phyloP scores from a whole-genome alignment of 306 rosid species.

The Betula pendula region DNA sequence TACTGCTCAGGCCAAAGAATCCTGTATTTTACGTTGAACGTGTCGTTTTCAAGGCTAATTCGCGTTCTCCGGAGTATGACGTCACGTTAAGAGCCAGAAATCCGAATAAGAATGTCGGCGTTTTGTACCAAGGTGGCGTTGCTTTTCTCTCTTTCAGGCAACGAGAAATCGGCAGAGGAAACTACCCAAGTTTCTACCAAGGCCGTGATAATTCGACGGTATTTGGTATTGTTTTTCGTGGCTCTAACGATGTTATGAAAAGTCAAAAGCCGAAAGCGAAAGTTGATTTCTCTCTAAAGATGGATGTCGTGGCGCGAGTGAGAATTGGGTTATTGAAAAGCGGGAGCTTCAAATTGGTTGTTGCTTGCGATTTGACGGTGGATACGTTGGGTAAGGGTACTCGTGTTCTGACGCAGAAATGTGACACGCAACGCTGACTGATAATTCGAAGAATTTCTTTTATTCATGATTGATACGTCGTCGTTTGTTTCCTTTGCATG shows the following conservation, averaged over 20 bases:
- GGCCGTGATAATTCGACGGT: neutral
- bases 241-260: slow-evolving; percentile 2
- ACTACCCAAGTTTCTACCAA: slow-evolving; percentile 38
- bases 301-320: slow-evolving; percentile 30
- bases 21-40: slow-evolving; percentile 38
- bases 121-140: slow-evolving; percentile 41
- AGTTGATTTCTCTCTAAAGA: slow-evolving; percentile 29
- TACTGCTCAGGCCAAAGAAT: slow-evolving; percentile 20
- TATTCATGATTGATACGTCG: too few relatives aligned
- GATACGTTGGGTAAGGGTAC: slow-evolving; percentile 44
- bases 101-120: slow-evolving; percentile 26
- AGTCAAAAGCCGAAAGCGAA: neutral
- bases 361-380: slow-evolving; percentile 38
- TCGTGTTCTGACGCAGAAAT: slow-evolving; percentile 45
- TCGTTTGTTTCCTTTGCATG: neutral
- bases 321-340: slow-evolving; percentile 27
- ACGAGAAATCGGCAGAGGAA: slow-evolving; percentile 32
- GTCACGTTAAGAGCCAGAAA: slow-evolving; percentile 34
- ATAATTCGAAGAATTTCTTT: too few relatives aligned
- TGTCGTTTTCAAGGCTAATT: slow-evolving; percentile 8
- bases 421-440: slow-evolving; percentile 30
- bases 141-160: slow-evolving; percentile 38
- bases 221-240: slow-evolving; percentile 21
- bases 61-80: slow-evolving; percentile 14
- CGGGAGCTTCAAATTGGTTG: slow-evolving; percentile 27